phyloP scores from a whole-genome alignment of 495 filamentous ascomycete species.

The Physcia stellaris region DNA sequence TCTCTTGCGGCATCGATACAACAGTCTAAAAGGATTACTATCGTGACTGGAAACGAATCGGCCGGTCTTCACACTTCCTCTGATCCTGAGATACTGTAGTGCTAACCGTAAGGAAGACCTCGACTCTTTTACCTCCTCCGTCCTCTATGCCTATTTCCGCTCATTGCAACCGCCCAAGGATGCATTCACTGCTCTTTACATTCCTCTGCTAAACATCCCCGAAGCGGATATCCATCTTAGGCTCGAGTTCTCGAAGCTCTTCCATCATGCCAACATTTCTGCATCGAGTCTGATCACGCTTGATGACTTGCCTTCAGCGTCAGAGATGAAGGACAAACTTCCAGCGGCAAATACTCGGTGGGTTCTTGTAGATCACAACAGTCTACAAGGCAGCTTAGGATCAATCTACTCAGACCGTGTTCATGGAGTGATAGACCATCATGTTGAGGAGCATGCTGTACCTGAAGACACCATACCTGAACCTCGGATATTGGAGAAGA shows the following conservation, averaged over 20 bases:
- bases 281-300: conserved; percentile 27
- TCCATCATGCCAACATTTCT: conserved; percentile 22
- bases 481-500: conserved; percentile 51
- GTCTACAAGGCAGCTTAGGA: conserved; percentile 41
- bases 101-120: conserved; percentile 68
- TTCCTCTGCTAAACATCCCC: conserved; percentile 70
- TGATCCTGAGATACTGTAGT: conserved; percentile 1
- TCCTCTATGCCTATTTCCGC: conserved; percentile 77
- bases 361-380: conserved; percentile 87
- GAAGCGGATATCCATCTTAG: conserved; percentile 56
- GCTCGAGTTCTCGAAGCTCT: not conserved
- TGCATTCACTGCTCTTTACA: conserved; percentile 41
- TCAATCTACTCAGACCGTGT: conserved; percentile 31
- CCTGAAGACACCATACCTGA: conserved; percentile 27
- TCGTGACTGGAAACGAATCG: conserved; percentile 17
- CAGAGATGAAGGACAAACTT: conserved; percentile 15
- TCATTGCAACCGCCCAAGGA: conserved; percentile 32
- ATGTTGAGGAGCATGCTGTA: conserved; percentile 62
- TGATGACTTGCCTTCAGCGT: conserved; percentile 24
- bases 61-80: conserved; percentile 6
- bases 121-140: conserved; percentile 75
- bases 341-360: conserved; percentile 29
- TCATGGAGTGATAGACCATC: conserved; percentile 82
- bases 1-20: conserved; percentile 5
- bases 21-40: conserved; percentile 5